Percentiles rank a stretch among this genome's conserved stretches.
phyloP scores from a whole-genome alignment of 495 filamentous ascomycete species.

The Aspergillus asperescens region DNA sequence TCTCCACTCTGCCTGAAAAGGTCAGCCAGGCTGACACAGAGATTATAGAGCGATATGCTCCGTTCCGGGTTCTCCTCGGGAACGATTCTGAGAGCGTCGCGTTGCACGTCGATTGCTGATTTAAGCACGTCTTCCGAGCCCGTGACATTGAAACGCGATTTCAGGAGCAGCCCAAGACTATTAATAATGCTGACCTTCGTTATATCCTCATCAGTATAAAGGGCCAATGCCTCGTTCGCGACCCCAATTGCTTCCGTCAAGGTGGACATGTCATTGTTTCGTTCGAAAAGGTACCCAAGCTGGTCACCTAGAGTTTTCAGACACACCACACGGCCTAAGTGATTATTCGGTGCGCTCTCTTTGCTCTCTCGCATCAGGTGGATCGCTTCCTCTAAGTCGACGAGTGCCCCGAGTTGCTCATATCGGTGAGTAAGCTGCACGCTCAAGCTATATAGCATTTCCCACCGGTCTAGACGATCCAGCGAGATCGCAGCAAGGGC shows the following conservation, averaged over 20 bases:
- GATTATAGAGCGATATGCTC: conserved; percentile 1
- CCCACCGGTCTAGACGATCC: background rate
- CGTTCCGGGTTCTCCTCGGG: background rate
- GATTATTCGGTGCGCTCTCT: background rate
- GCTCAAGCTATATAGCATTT: background rate
- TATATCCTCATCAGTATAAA: background rate
- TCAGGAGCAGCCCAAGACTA: background rate
- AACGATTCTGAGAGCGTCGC: background rate
- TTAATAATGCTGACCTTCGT: background rate
- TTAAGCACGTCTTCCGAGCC: background rate
- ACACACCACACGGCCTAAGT: background rate
- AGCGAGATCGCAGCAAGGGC: background rate
- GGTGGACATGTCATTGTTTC: background rate
- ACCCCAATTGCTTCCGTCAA: background rate
- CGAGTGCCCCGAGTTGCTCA: background rate
- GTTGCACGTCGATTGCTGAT: background rate
- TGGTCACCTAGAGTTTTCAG: background rate
- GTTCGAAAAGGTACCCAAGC: background rate
- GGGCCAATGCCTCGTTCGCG: background rate
- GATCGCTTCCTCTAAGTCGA: background rate
- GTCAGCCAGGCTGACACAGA: background rate
- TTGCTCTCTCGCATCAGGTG: background rate
- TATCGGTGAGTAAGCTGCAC: background rate
- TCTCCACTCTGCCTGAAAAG: background rate
- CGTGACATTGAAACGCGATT: background rate